Percentiles rank a stretch among this genome's conserved stretches.
phyloP scores from a whole-genome alignment of 192 early-diverging fungal species.

The Podila epigama region DNA sequence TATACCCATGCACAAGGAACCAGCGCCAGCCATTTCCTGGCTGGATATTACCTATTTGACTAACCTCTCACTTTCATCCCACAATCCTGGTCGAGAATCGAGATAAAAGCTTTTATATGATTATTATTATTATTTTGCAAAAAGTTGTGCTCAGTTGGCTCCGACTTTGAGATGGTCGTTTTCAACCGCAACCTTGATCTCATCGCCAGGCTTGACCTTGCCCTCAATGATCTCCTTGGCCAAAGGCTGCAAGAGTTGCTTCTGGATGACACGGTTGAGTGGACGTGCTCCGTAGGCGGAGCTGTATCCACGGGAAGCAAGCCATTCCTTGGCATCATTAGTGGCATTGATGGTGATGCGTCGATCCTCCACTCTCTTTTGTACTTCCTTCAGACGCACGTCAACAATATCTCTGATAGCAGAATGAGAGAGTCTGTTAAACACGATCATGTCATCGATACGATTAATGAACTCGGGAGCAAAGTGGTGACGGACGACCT shows the following conservation, averaged over 20 bases:
- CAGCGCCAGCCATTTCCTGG: too few relatives aligned
- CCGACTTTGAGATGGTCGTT: conserved; percentile 40
- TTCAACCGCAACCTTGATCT: conserved; percentile 44
- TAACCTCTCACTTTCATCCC: too few relatives aligned
- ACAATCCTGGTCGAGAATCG: background rate
- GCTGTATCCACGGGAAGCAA: conserved; percentile 86
- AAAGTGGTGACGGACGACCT: conserved; percentile 77
- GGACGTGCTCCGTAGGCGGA: conserved; percentile 96
- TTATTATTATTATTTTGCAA: background rate
- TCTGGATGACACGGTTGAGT: conserved; percentile 87
- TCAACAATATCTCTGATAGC: conserved; percentile 82
- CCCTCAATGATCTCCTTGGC: conserved; percentile 59
- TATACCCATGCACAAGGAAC: too few relatives aligned
- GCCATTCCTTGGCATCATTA: conserved; percentile 73
- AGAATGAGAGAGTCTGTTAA: conserved; percentile 71
- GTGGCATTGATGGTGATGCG: conserved; percentile 77
- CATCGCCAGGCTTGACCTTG: conserved; percentile 57
- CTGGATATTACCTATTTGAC: too few relatives aligned
- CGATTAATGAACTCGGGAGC: conserved; percentile 83
- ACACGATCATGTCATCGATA: conserved; percentile 81
- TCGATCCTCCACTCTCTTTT: conserved; percentile 76
- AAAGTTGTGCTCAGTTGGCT: background rate
- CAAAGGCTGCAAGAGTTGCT: conserved; percentile 62
- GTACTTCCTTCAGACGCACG: conserved; percentile 71
- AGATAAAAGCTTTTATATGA: background rate